A percentile compares a stretch with the other conserved stretches of the same genome.
These are phyloP conservation scores for Monilinia vaccinii-corymbosi DNA, from an alignment of 2,329 filamentous ascomycete genomes.

Conservation along the genomic window DNA sequence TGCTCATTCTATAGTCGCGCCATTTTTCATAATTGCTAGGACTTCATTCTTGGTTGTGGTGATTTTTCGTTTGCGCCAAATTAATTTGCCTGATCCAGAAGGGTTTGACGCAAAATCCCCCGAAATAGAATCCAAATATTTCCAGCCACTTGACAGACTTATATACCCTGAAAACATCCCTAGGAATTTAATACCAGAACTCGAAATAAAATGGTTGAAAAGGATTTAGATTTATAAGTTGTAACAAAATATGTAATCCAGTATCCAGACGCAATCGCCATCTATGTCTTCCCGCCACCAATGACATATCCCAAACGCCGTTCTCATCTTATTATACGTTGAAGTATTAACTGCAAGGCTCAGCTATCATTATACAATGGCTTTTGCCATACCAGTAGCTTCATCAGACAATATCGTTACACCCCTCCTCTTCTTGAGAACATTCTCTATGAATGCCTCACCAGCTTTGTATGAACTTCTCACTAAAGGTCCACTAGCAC, in stretches of 20 bases:
- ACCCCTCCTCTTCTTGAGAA: conserved; percentile 43
- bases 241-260: not conserved
- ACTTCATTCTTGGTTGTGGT: not conserved
- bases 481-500: conserved; percentile 85
- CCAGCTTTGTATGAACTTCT: conserved; percentile 96
- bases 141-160: not conserved
- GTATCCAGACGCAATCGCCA: not conserved
- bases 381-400: conserved; percentile 24
- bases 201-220: not conserved
- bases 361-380: conserved; percentile 13
- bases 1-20: not conserved
- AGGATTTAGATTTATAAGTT: not conserved
- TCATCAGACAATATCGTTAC: conserved; percentile 24
- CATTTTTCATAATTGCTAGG: not conserved
- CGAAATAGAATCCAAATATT: not conserved
- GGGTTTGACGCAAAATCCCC: not conserved
- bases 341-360: not conserved
- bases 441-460: conserved; percentile 98
- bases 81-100: not conserved
- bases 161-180: not conserved
- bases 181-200: no score
- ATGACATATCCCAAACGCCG: conserved; percentile 1
- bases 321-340: conserved; percentile 4
- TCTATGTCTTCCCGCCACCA: not conserved
- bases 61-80: not conserved